phyloP scores from a whole-genome alignment of 75 land plant species.

The Azolla pinnata region DNA sequence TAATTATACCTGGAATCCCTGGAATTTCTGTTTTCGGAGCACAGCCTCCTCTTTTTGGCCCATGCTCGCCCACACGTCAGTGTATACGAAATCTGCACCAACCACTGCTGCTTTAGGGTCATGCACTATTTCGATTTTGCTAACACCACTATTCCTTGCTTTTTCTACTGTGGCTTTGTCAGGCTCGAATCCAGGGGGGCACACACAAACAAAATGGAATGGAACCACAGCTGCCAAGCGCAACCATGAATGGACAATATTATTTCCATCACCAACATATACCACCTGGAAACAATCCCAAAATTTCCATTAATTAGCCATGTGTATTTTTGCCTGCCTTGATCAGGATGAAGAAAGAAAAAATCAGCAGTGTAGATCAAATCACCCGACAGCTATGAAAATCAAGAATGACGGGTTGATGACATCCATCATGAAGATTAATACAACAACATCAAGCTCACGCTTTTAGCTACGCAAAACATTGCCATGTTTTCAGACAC shows the following conservation, averaged over 20 bases:
- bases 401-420: not conserved
- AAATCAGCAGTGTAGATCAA: no score
- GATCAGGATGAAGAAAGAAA: no score
- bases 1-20: slow-evolving; percentile 83
- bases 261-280: slow-evolving; percentile 95
- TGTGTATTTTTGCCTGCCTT: no score
- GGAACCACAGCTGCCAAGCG: slow-evolving; percentile 77
- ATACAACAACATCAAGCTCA: no score
- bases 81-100: slow-evolving; percentile 82
- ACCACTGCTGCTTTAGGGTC: slow-evolving; percentile 81
- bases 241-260: slow-evolving; percentile 93
- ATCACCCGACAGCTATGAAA: no score
- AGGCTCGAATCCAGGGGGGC: slow-evolving; percentile 93
- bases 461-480: no score
- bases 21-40: slow-evolving; percentile 56
- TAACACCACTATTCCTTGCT: slow-evolving; percentile 60
- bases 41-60: slow-evolving; percentile 97
- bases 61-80: slow-evolving; percentile 99
- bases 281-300: slow-evolving; percentile 44
- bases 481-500: no score
- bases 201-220: slow-evolving; percentile 91
- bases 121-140: slow-evolving; percentile 84
- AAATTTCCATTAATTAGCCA: no score
- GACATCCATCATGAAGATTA: no score
- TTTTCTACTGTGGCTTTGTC: slow-evolving; percentile 61